These are phyloP conservation scores for Phytophthora nicotianae DNA, from an alignment of 352 stramenopile species.

Conservation along the genomic window DNA sequence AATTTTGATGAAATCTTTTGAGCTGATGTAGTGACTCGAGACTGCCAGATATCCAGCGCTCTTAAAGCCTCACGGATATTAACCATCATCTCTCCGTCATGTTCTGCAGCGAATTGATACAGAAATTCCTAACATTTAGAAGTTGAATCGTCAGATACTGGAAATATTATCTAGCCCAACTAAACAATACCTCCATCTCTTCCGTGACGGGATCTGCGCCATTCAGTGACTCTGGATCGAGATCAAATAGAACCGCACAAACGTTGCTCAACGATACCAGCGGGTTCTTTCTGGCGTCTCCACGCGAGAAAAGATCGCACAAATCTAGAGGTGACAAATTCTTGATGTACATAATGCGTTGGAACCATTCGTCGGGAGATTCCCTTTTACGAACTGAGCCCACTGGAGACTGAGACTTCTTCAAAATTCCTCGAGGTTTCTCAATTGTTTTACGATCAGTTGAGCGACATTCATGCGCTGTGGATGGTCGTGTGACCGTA, in stretches of 20 bases:
- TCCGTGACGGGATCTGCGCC: conserved; percentile 53
- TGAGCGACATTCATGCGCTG: conserved; percentile 12
- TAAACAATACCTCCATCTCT: conserved; percentile 49
- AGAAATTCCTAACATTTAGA: conserved; percentile 44
- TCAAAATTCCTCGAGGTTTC: conserved; percentile 25
- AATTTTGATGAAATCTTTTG: conserved; percentile 8
- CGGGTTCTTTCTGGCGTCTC: conserved; percentile 41
- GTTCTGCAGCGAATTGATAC: conserved; percentile 52
- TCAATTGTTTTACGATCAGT: background rate
- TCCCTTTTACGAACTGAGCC: conserved; percentile 13
- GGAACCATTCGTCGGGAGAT: conserved; percentile 56
- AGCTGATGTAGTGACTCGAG: conserved; percentile 5
- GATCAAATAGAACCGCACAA: conserved; percentile 61
- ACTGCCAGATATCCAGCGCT: conserved; percentile 65
- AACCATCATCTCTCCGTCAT: conserved; percentile 47
- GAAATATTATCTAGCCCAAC: background rate
- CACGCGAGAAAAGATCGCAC: conserved; percentile 59
- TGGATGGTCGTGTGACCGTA: conserved; percentile 18
- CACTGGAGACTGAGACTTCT: conserved; percentile 15
- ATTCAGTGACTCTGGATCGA: conserved; percentile 34
- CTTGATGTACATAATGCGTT: conserved; percentile 49
- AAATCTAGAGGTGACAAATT: conserved; percentile 60
- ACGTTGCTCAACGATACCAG: conserved; percentile 53
- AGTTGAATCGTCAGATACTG: background rate
- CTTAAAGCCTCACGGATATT: conserved; percentile 61